Evolutionary conservation across 495 filamentous ascomycete genomes (phyloP).

Genomic region (Stereocaulon alpinum): DNA sequence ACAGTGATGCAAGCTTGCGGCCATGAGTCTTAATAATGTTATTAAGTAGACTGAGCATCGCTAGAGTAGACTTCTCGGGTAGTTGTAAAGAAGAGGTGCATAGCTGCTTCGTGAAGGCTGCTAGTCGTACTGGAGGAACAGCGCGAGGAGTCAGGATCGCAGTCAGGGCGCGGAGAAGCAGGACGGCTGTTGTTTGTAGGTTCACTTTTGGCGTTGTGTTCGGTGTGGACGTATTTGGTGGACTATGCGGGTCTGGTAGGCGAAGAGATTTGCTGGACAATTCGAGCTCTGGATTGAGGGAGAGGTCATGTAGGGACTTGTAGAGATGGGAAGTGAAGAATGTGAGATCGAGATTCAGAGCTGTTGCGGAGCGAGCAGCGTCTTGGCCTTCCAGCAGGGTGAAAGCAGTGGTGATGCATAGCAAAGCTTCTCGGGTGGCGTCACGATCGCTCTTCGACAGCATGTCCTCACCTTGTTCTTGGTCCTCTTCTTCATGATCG

Average conservation of each 20-base stretch:
- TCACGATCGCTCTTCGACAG: slow-evolving; percentile 40
- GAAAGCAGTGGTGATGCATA: slow-evolving; percentile 92
- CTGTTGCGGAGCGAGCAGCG: slow-evolving; percentile 48
- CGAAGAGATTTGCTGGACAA: slow-evolving; percentile 66
- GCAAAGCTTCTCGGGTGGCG: slow-evolving; percentile 71
- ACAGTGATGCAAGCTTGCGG: slow-evolving; percentile 57
- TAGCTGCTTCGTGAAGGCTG: slow-evolving; percentile 86
- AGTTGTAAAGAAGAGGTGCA: slow-evolving; percentile 70
- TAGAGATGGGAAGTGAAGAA: slow-evolving; percentile 95
- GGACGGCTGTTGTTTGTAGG: slow-evolving; percentile 81
- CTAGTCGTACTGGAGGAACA: slow-evolving; percentile 67
- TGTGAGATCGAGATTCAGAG: slow-evolving; percentile 75
- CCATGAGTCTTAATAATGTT: slow-evolving; percentile 65
- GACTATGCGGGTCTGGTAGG: slow-evolving; percentile 60
- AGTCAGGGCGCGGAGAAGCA: slow-evolving; percentile 75
- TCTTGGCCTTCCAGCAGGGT: slow-evolving; percentile 87
- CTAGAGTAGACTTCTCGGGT: slow-evolving; percentile 77
- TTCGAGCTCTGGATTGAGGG: slow-evolving; percentile 78
- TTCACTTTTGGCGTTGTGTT: slow-evolving; percentile 60
- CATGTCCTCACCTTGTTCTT: slow-evolving; percentile 29
- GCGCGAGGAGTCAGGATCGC: slow-evolving; percentile 62
- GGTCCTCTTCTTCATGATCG: slow-evolving; percentile 33
- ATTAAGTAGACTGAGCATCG: slow-evolving; percentile 60
- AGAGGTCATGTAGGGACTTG: slow-evolving; percentile 63
- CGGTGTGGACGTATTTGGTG: slow-evolving; percentile 21